Evolutionary conservation across 495 filamentous ascomycete genomes (phyloP).

Genomic region (Penicillium samsonianum): DNA sequence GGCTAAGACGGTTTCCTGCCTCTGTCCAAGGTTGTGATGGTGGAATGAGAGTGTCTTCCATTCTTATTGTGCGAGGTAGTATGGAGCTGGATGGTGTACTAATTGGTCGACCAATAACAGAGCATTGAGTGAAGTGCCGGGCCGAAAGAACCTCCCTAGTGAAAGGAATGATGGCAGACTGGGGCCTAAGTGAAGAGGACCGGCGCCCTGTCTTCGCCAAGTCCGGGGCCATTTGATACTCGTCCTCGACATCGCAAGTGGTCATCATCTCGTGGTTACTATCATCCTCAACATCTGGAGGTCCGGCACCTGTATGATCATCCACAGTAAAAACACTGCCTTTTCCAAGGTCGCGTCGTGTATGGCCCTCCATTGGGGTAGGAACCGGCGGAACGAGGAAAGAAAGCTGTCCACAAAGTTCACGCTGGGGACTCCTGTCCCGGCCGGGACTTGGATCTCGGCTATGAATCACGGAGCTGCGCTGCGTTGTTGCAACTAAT

Average conservation of each 20-base stretch:
- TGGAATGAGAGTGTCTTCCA: conserved; percentile 42
- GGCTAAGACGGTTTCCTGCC: conserved; percentile 41
- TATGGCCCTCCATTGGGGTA: conserved; percentile 36
- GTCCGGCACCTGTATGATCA: conserved; percentile 33
- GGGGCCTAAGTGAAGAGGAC: conserved; percentile 14
- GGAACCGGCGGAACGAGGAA: conserved; percentile 44
- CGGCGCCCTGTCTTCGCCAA: conserved; percentile 37
- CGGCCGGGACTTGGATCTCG: conserved; percentile 41
- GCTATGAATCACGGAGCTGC: conserved; percentile 52
- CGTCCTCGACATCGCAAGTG: conserved; percentile 46
- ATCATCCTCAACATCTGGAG: conserved; percentile 40
- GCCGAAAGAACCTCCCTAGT: conserved; percentile 23
- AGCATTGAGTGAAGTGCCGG: conserved; percentile 35
- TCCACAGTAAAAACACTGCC: conserved; percentile 25
- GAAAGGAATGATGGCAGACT: conserved; percentile 14
- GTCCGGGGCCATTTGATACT: conserved; percentile 42
- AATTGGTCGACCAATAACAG: conserved; percentile 21
- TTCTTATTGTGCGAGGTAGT: conserved; percentile 40
- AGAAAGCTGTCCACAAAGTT: conserved; percentile 39
- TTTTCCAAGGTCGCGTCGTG: conserved; percentile 35
- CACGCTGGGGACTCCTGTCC: conserved; percentile 36
- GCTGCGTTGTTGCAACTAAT: no score
- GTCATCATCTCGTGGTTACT: conserved; percentile 48
- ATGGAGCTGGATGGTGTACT: conserved; percentile 22
- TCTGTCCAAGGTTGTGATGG: conserved; percentile 36